Conservation (phyloP, 1,284 basidiomycete genomes). For the Phylloboletellus chloephorus region DNA sequence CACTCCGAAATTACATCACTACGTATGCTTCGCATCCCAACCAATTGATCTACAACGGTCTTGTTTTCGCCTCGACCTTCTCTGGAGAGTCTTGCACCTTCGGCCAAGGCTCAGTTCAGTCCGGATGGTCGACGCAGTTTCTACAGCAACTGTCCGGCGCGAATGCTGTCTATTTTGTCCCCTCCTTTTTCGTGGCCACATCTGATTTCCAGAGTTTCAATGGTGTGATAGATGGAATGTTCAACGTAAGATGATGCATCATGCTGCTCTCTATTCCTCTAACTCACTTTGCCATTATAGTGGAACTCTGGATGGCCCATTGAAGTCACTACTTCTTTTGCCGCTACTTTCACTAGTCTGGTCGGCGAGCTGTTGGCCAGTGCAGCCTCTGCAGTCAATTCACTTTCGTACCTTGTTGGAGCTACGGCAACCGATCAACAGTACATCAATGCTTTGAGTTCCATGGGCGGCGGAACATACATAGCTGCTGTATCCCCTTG, state of each 20-base stretch:
- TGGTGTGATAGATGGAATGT: slow-evolving; percentile 53
- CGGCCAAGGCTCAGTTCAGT: slow-evolving; percentile 46
- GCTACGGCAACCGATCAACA: slow-evolving; percentile 45
- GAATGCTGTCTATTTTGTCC: slow-evolving; percentile 56
- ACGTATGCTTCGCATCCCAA: slow-evolving; percentile 55
- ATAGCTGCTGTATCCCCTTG: slow-evolving; percentile 55
- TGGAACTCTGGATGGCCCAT: slow-evolving; percentile 69
- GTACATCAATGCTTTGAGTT: slow-evolving; percentile 38
- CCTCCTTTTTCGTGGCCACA: slow-evolving; percentile 61
- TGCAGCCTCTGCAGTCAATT: slow-evolving; percentile 26
- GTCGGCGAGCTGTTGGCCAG: slow-evolving; percentile 23
- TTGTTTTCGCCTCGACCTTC: slow-evolving; percentile 72
- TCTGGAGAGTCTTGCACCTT: slow-evolving; percentile 73
- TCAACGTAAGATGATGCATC: slow-evolving; percentile 42
- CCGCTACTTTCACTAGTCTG: slow-evolving; percentile 26
- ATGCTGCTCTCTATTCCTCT: slow-evolving; percentile 2
- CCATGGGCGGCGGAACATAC: slow-evolving; percentile 26
- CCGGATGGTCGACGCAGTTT: slow-evolving; percentile 60
- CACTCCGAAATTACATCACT: slow-evolving; percentile 57
- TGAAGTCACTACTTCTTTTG: slow-evolving; percentile 43
- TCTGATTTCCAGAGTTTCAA: slow-evolving; percentile 43
- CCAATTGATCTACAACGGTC: slow-evolving; percentile 55
- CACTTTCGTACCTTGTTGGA: slow-evolving; percentile 41
- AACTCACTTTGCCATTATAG: slow-evolving; percentile 26
- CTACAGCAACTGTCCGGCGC: slow-evolving; percentile 41